Percentiles rank a stretch among this genome's conserved stretches.
phyloP scores from a whole-genome alignment of 2,329 filamentous ascomycete genomes.

The Seiridium cupressi region DNA sequence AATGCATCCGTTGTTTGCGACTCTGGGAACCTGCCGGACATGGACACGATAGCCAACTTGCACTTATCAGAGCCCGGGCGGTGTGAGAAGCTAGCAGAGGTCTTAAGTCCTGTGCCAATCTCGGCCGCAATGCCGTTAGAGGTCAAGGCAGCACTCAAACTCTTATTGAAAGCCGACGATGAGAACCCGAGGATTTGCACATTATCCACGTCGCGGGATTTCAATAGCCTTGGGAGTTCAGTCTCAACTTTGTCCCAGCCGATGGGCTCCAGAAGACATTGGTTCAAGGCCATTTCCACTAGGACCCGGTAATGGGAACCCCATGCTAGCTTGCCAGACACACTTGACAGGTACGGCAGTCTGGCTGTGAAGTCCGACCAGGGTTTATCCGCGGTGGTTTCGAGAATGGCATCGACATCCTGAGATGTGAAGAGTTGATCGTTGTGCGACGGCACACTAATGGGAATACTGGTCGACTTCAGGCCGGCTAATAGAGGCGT shows the following conservation, averaged over 20 bases:
- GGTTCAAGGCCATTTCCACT: conserved; percentile 13
- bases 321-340: conserved; percentile 1
- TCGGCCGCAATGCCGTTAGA: not conserved
- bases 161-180: not conserved
- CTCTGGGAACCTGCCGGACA: conserved; percentile 18
- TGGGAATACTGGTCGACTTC: conserved; percentile 35
- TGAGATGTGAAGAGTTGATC: conserved; percentile 22
- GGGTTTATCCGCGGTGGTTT: not conserved
- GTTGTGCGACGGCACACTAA: conserved; percentile 30
- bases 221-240: conserved; percentile 47
- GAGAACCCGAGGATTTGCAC: conserved; percentile 6
- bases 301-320: conserved; percentile 9
- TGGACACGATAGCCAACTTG: conserved; percentile 22
- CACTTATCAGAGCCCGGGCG: conserved; percentile 11
- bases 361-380: not conserved
- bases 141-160: not conserved
- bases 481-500: conserved; percentile 12
- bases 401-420: conserved; percentile 17
- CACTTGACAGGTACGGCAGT: conserved; percentile 13
- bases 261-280: conserved; percentile 38
- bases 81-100: not conserved
- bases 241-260: conserved; percentile 36
- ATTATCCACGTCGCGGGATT: conserved; percentile 1
- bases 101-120: not conserved
- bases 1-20: conserved; percentile 18